phyloP scores from a whole-genome alignment of 305 asterid genomes.

The Fraxinus dipetala region DNA sequence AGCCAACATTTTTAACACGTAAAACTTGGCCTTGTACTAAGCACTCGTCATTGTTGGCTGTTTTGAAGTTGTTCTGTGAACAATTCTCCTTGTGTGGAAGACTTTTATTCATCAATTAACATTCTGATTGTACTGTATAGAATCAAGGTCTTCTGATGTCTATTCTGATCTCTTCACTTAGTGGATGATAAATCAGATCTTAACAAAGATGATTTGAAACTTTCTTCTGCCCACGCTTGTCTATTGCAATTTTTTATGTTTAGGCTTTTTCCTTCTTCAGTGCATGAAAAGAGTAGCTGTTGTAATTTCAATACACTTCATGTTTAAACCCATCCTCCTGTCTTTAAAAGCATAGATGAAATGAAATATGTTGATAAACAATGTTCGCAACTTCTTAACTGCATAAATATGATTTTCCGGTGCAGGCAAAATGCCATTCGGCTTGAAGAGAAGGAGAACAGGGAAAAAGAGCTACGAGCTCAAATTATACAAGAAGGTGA shows the following conservation, averaged over 20 bases:
- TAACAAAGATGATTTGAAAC: not conserved
- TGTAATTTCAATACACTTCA: not conserved
- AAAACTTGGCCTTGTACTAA: not conserved
- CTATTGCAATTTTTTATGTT: not conserved
- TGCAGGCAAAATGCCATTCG: conserved; percentile 59
- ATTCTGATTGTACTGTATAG: not conserved
- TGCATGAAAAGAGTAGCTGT: not conserved
- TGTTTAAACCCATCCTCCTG: not conserved
- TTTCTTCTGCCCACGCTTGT: not conserved
- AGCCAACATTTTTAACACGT: too few species aligned
- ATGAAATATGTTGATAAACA: not conserved
- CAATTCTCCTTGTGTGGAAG: not conserved
- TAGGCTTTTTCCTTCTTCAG: not conserved
- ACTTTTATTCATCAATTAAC: not conserved
- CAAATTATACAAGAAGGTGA: conserved; percentile 65
- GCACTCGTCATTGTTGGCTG: not conserved
- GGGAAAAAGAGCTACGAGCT: conserved; percentile 56
- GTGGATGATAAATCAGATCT: not conserved
- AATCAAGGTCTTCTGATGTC: not conserved
- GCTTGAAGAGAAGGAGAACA: conserved; percentile 70
- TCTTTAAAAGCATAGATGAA: not conserved
- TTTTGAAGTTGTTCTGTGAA: not conserved
- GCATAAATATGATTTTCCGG: conserved; percentile 1
- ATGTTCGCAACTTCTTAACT: not conserved
- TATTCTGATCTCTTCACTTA: not conserved